A percentile compares a stretch with the other conserved stretches of the same genome.
Conservation (phyloP, 495 filamentous ascomycete genomes). For the Aeminium ludgeri region DNA sequence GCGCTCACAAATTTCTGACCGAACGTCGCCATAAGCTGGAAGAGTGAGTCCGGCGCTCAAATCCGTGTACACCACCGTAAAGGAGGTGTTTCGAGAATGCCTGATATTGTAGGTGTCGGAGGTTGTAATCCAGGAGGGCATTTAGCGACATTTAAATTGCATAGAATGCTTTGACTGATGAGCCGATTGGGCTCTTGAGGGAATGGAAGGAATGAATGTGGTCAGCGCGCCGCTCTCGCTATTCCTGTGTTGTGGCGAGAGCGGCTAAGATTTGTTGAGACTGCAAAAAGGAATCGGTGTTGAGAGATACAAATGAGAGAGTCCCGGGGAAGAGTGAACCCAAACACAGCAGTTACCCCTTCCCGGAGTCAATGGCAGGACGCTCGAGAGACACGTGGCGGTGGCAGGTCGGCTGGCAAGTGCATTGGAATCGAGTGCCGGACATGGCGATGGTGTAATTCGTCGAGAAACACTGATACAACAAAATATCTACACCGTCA, state of each 20-base stretch:
- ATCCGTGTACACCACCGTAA: too few species aligned
- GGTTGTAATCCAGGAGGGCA: slow-evolving; percentile 1
- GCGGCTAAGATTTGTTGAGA: neutral
- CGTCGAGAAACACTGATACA: too few species aligned
- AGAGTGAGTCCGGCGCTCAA: too few species aligned
- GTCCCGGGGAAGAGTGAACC: neutral
- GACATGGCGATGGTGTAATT: too few species aligned
- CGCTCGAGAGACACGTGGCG: too few species aligned
- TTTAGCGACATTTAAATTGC: slow-evolving; percentile 2
- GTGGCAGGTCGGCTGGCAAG: too few species aligned
- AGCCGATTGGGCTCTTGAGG: too few species aligned
- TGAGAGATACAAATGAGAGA: neutral
- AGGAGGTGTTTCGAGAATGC: too few species aligned
- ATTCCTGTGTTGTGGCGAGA: neutral
- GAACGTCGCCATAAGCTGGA: slow-evolving; percentile 1
- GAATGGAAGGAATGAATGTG: neutral
- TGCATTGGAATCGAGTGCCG: too few species aligned
- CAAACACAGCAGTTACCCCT: too few species aligned
- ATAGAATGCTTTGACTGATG: too few species aligned
- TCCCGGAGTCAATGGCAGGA: too few species aligned
- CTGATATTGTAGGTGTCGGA: neutral
- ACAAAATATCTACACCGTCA: slow-evolving; percentile 1
- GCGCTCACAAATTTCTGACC: slow-evolving; percentile 5
- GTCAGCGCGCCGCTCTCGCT: slow-evolving; percentile 1
- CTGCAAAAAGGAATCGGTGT: neutral